Evolutionary conservation across 371 early-diverging fungal species (phyloP), one percentile per base, ranked within the genome.

Genomic region (Chytridiales sp.): DNA sequence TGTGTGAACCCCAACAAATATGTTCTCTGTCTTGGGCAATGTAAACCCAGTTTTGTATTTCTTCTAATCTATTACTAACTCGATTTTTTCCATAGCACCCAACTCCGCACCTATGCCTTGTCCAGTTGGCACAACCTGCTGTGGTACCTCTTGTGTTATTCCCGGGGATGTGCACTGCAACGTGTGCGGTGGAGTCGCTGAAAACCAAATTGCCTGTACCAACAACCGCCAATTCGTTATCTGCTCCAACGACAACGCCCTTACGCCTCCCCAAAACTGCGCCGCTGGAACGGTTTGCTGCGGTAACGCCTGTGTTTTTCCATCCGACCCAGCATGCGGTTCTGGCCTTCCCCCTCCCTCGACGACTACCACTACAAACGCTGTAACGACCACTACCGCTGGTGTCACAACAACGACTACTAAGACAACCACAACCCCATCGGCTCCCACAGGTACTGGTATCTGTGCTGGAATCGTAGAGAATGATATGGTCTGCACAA

Each of bases 1-100:
- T 66, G 66, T 26, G 36, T 66, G 17, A 66, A 60, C 43, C 66
- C 66, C 2, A 39, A 13, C 47, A 49, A 47, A 29, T 56, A 36
- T 47, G 54, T 47, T 39, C 27, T 44, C 35, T 64, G 64, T n/a
- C n/a, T n/a, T n/a, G n/a, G n/a, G n/a, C n/a, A n/a, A n/a, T n/a
- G n/a, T n/a, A n/a, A n/a, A n/a, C n/a, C n/a, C n/a, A n/a, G n/a
- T n/a, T n/a, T n/a, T n/a, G n/a, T n/a, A n/a, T n/a, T n/a, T 9
- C 38, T 38, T 38, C 38, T 38, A 11, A 38, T 8, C 8, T 11
- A 38, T 38, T 8, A 8, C 8, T 38, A 11, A 8, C 11, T 17
- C 17, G 38, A 38, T 17, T 38, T 38, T 38, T 38, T 38, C 38
- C 38, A 38, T 38, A 38, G 38, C 17, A 8, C 17, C 38, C 38